Conservation (phyloP, 2,329 filamentous ascomycete genomes). For the Chalaropsis ovoidea region DNA sequence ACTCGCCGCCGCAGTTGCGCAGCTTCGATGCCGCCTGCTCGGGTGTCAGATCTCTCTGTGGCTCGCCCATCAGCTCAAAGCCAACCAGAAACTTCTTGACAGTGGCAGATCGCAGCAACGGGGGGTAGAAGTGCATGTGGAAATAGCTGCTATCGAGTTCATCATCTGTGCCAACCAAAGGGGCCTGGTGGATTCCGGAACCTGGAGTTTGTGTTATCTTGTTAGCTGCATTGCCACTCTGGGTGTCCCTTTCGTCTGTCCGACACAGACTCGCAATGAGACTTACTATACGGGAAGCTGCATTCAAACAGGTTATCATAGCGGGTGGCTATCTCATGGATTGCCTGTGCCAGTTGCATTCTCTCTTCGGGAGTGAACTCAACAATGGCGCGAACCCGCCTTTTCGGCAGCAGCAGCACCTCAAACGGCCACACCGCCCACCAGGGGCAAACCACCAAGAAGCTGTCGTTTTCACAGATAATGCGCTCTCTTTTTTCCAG, state of each 20-base stretch:
- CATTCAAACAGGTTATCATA: conserved; percentile 98
- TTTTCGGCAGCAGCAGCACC: conserved; percentile 76
- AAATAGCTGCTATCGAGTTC: conserved; percentile 83
- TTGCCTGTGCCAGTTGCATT: conserved; percentile 64
- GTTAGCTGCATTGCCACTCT: conserved; percentile 26
- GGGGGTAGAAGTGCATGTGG: conserved; percentile 97
- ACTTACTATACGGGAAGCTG: conserved; percentile 82
- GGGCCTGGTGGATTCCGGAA: conserved; percentile 93
- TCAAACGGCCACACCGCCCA: conserved; percentile 98
- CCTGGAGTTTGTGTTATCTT: conserved; percentile 37
- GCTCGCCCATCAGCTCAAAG: conserved; percentile 92
- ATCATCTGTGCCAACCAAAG: conserved; percentile 67
- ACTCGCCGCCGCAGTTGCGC: conserved; percentile 62
- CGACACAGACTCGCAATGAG: background rate
- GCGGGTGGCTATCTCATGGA: conserved; percentile 77
- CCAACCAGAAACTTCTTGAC: conserved; percentile 95
- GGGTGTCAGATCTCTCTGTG: conserved; percentile 95
- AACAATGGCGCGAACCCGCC: conserved; percentile 73
- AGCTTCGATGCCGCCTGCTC: conserved; percentile 82
- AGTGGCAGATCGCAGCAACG: conserved; percentile 79
- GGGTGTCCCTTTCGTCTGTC: background rate
- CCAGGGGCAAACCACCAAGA: conserved; percentile 87
- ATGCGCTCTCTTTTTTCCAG: conserved; percentile 67
- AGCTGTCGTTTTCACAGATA: conserved; percentile 76
- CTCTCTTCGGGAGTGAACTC: conserved; percentile 67